Conservation (phyloP, 2,329 filamentous ascomycete species). For the Ilyonectria robusta region DNA sequence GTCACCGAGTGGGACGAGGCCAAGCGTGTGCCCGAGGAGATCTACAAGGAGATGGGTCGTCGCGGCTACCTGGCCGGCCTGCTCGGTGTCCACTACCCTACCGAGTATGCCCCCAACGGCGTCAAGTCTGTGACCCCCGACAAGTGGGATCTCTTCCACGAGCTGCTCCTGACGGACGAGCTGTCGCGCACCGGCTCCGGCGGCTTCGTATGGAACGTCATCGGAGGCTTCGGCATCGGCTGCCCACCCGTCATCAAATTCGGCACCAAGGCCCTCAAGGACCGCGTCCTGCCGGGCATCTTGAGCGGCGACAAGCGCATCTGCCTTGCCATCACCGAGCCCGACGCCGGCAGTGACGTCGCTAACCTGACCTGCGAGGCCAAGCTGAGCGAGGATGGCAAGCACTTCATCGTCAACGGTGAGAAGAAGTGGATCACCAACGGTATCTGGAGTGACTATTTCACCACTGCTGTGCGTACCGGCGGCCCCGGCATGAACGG, state of each 20-base stretch:
- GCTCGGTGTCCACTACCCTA: slow-evolving; percentile 86
- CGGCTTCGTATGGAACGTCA: slow-evolving; percentile 96
- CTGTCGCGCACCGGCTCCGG: slow-evolving; percentile 89
- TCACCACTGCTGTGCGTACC: slow-evolving; percentile 95
- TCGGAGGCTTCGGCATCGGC: slow-evolving; percentile 97
- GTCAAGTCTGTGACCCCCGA: slow-evolving; percentile 86
- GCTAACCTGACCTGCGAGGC: slow-evolving; percentile 97
- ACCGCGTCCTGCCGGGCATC: slow-evolving; percentile 91
- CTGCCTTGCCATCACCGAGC: slow-evolving; percentile 97
- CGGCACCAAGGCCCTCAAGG: slow-evolving; percentile 85
- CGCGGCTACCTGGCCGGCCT: slow-evolving; percentile 94
- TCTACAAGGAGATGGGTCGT: slow-evolving; percentile 97
- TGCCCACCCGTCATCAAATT: slow-evolving; percentile 94
- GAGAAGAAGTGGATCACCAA: slow-evolving; percentile 99
- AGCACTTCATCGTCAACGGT: slow-evolving; percentile 99
- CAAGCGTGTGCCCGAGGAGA: slow-evolving; percentile 86
- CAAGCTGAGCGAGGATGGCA: slow-evolving; percentile 93
- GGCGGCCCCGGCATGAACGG: slow-evolving; percentile 93
- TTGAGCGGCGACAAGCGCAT: slow-evolving; percentile 95
- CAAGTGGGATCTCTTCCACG: slow-evolving; percentile 98
- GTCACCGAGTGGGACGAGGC: slow-evolving; percentile 98
- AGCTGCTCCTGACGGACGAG: slow-evolving; percentile 96
- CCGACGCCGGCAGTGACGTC: slow-evolving; percentile 94
- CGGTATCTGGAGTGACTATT: slow-evolving; percentile 96
- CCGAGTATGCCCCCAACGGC: slow-evolving; percentile 76